Evolutionary conservation across 495 filamentous ascomycete species (phyloP).

Genomic region (Aspergillus campestris): DNA sequence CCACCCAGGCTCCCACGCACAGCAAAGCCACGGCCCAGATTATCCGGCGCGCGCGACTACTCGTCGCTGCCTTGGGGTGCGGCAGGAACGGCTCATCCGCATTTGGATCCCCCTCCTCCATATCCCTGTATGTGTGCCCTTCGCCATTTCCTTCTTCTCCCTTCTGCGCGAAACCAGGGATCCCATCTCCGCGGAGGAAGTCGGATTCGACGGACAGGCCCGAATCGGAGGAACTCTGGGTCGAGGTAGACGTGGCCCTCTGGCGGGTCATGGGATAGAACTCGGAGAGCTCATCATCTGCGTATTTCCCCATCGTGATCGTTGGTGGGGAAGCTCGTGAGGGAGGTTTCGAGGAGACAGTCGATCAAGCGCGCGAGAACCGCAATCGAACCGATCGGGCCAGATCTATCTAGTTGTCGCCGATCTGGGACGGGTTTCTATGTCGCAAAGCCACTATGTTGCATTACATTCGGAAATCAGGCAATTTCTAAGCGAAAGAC

Average conservation of each 20-base stretch:
- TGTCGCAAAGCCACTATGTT: no score
- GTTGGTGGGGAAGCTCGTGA: neutral
- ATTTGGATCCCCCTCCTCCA: conserved; percentile 27
- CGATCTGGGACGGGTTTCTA: no score
- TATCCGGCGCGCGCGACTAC: conserved; percentile 45
- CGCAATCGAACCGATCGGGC: no score
- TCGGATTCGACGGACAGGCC: conserved; percentile 30
- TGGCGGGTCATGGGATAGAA: conserved; percentile 19
- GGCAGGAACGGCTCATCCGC: conserved; percentile 22
- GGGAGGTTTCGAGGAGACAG: neutral
- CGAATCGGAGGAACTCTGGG: conserved; percentile 30
- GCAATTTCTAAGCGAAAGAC: no score
- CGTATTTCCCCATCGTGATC: conserved; percentile 25
- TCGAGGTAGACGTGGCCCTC: conserved; percentile 21
- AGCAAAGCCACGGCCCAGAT: conserved; percentile 60
- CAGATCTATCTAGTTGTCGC: no score
- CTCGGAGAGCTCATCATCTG: conserved; percentile 20
- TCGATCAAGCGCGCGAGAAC: neutral
- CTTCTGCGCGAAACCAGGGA: conserved; percentile 5
- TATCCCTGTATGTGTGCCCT: conserved; percentile 27
- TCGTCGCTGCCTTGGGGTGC: conserved; percentile 13
- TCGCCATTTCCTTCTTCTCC: neutral
- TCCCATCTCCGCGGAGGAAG: conserved; percentile 23
- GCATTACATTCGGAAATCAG: no score
- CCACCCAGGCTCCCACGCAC: conserved; percentile 68